Evolutionary conservation across 768 basidiomycete genomes (phyloP), one percentile per base, ranked within the genome.

Genomic region (Leccinum imitatum): DNA sequence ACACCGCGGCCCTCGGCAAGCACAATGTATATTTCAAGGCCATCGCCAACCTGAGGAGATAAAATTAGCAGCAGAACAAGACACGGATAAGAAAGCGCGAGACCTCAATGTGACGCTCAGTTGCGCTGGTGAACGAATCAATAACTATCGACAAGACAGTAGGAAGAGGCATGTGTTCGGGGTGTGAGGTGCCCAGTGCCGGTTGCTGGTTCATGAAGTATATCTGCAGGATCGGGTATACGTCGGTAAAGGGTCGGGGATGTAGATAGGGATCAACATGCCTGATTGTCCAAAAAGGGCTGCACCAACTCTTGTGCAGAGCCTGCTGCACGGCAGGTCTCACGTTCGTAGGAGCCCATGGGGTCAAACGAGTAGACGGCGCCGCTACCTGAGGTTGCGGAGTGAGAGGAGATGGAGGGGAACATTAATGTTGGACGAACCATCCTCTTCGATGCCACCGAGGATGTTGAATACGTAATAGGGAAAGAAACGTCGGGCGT

Each of bases 331-430:
- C 97, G 89, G 78, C 95, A 98, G 33, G 91, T 85, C 78, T 97
- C 95, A 61, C 97, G 90, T 77, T 98, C 95, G 75, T 99, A 99
- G 52, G 92, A 95, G 27, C 97, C 97, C 33, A 98, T 94, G 41
- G 97, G 97, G 76, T 99, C 97, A 75, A 97, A 99, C n/a, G 96
- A 98, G 81, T 99, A 99, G 31, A 99, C 95, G 10, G 96, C 93
- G 55, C 97, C 97, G 39, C 92, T 86, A 11, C 95, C 94, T 96
- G 71, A 4, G 39, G 27, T 50, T 27, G 13, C 52, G 33, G 44
- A 35, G 50, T 64, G 57, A 70, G 64, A 41, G 21, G 8, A 33
- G 19, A 39, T 6, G 41, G 3, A 31, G 47, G 33, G 8, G 15
- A 31, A 31, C 8, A 46, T 19, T 19, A 19, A 15, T 4, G 39